These are phyloP conservation scores for Kuraishia cidri DNA, from an alignment of 805 yeast genomes.

Conservation along the genomic window DNA sequence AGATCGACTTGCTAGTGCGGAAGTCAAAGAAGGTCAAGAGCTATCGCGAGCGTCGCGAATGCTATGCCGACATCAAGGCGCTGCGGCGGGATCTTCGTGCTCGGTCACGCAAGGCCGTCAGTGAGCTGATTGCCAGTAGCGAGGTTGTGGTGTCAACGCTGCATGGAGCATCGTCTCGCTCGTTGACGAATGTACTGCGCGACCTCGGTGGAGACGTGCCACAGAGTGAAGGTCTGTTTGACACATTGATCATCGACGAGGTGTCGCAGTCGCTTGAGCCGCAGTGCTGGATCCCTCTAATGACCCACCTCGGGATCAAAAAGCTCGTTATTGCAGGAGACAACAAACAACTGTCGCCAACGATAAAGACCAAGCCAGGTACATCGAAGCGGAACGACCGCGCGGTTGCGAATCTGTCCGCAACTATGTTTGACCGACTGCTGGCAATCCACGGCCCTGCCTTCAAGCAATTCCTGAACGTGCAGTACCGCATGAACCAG, in stretches of 20 bases:
- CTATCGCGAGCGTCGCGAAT: slow-evolving; percentile 53
- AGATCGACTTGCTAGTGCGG: slow-evolving; percentile 48
- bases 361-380: slow-evolving; percentile 47
- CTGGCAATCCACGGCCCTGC: slow-evolving; percentile 37
- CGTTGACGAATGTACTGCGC: slow-evolving; percentile 39
- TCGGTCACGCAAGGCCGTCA: slow-evolving; percentile 57
- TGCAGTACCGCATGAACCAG: slow-evolving; percentile 84
- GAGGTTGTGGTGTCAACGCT: slow-evolving; percentile 75
- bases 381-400: slow-evolving; percentile 18
- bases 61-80: slow-evolving; percentile 61
- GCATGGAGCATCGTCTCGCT: slow-evolving; percentile 80
- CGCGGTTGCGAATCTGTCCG: slow-evolving; percentile 38
- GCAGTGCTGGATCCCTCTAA: slow-evolving; percentile 91
- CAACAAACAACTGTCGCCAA: slow-evolving; percentile 86
- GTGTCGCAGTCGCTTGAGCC: slow-evolving; percentile 93
- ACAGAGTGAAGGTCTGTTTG: slow-evolving; percentile 35
- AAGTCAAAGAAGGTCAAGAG: slow-evolving; percentile 52
- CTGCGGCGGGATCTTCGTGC: slow-evolving; percentile 60
- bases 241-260: slow-evolving; percentile 85
- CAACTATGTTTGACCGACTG: slow-evolving; percentile 77
- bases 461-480: slow-evolving; percentile 47
- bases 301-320: slow-evolving; percentile 48
- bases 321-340: slow-evolving; percentile 86
- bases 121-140: slow-evolving; percentile 48
- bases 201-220: slow-evolving; percentile 10